Evolutionary conservation across 768 basidiomycete species (phyloP).

Genomic region (Calocera viscosa): DNA sequence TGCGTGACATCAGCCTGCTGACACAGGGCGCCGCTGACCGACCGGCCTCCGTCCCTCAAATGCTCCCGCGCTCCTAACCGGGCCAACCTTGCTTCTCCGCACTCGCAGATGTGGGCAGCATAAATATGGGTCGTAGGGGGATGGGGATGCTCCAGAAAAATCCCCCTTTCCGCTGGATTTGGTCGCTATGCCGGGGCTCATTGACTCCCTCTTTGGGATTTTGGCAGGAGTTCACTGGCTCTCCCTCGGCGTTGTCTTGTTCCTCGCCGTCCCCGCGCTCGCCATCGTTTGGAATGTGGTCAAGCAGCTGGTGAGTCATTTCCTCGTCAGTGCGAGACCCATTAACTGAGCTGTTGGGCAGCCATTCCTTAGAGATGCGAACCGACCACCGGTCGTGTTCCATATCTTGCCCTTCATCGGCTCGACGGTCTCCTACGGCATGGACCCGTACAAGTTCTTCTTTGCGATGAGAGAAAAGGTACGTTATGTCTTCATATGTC

Average conservation of each 20-base stretch:
- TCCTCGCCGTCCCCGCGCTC: slow-evolving; percentile 58
- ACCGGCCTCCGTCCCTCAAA: too few species aligned
- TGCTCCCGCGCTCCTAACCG: too few species aligned
- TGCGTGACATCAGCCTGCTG: too few species aligned
- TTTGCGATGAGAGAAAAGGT: slow-evolving; percentile 68
- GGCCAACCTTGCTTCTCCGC: too few species aligned
- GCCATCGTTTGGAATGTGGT: slow-evolving; percentile 61
- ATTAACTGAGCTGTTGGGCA: slow-evolving; percentile 21
- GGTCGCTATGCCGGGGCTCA: too few species aligned
- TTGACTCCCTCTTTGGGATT: too few species aligned
- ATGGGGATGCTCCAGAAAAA: too few species aligned
- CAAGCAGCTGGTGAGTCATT: slow-evolving; percentile 54
- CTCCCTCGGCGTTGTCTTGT: background rate
- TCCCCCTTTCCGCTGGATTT: too few species aligned
- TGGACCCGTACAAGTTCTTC: slow-evolving; percentile 85
- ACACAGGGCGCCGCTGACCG: too few species aligned
- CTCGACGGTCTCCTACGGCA: slow-evolving; percentile 77
- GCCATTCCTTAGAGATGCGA: slow-evolving; percentile 55
- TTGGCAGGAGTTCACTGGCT: too few species aligned
- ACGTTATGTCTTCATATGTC: background rate
- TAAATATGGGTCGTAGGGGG: too few species aligned
- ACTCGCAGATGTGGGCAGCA: too few species aligned
- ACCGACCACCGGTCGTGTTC: slow-evolving; percentile 85
- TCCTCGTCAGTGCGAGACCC: background rate
- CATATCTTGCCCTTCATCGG: slow-evolving; percentile 85